Conservation (phyloP, 179 eudicot genomes). For the Spinacia oleracea region DNA sequence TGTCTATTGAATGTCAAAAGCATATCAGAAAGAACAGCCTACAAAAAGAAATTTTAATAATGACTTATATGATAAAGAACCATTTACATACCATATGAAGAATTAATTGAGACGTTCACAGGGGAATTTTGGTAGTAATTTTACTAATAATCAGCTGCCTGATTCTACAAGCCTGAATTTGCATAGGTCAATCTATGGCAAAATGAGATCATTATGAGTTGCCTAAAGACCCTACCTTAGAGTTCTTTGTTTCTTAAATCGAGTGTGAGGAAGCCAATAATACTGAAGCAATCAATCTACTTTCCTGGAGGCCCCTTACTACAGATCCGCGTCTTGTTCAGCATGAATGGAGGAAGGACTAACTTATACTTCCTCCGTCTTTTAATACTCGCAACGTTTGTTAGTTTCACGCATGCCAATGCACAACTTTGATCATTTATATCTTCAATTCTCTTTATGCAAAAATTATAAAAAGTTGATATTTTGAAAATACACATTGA, state of each 20-base stretch:
- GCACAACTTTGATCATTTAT: too few species aligned
- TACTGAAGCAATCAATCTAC: not conserved
- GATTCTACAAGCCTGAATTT: not conserved
- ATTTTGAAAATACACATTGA: too few species aligned
- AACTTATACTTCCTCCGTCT: too few species aligned
- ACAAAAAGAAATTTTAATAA: not conserved
- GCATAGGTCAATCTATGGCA: not conserved
- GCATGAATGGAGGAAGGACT: not conserved
- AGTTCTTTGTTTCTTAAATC: not conserved
- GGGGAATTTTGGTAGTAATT: not conserved
- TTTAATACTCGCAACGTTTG: too few species aligned
- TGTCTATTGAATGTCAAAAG: not conserved
- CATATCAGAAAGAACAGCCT: not conserved
- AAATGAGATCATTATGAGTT: not conserved
- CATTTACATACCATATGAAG: not conserved
- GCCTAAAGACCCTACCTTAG: not conserved
- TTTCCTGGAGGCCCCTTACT: not conserved
- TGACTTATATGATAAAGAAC: not conserved
- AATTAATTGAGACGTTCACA: too few species aligned
- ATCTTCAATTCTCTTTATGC: too few species aligned
- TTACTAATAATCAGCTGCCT: not conserved
- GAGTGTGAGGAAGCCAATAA: not conserved
- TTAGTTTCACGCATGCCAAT: too few species aligned
- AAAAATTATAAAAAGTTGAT: too few species aligned
- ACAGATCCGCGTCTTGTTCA: not conserved